Percentiles rank a stretch among this genome's conserved stretches.
phyloP scores from a whole-genome alignment of 805 yeast genomes.

The Ogataea kodamae region DNA sequence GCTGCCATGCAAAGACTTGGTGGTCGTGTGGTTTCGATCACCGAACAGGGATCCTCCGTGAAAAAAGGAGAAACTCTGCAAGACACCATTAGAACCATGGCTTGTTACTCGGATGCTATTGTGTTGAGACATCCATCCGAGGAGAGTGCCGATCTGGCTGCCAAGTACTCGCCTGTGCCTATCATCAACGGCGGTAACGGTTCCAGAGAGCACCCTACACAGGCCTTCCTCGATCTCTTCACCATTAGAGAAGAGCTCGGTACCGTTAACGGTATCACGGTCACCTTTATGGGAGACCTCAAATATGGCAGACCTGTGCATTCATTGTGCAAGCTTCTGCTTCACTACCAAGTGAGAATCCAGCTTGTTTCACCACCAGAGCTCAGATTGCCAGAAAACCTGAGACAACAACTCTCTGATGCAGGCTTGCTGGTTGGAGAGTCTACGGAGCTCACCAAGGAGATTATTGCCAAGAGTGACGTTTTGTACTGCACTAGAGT shows the following conservation, averaged over 20 bases:
- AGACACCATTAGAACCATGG: conserved; percentile 92
- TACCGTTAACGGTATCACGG: conserved; percentile 95
- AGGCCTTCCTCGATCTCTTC: conserved; percentile 94
- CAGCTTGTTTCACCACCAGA: conserved; percentile 91
- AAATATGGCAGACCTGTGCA: conserved; percentile 98
- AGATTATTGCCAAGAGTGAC: conserved; percentile 83
- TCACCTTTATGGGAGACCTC: conserved; percentile 98
- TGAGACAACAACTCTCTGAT: conserved; percentile 61
- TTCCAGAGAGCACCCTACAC: conserved; percentile 97
- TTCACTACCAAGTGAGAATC: conserved; percentile 88
- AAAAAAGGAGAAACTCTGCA: conserved; percentile 98
- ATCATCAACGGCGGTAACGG: conserved; percentile 98
- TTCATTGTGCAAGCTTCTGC: conserved; percentile 84
- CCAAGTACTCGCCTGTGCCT: conserved; percentile 95
- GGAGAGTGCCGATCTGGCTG: conserved; percentile 89
- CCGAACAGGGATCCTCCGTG: conserved; percentile 86
- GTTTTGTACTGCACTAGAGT: conserved; percentile 97
- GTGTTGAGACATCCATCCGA: conserved; percentile 95
- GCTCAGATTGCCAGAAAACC: conserved; percentile 73
- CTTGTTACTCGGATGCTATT: conserved; percentile 94
- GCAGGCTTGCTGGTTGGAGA: conserved; percentile 72
- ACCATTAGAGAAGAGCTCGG: conserved; percentile 99
- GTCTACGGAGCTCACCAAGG: conserved; percentile 74
- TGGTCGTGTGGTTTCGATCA: conserved; percentile 89
- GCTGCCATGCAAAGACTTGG: conserved; percentile 99